Evolutionary conservation across 768 basidiomycete species (phyloP).

Genomic region (Hypholoma sublateritium): DNA sequence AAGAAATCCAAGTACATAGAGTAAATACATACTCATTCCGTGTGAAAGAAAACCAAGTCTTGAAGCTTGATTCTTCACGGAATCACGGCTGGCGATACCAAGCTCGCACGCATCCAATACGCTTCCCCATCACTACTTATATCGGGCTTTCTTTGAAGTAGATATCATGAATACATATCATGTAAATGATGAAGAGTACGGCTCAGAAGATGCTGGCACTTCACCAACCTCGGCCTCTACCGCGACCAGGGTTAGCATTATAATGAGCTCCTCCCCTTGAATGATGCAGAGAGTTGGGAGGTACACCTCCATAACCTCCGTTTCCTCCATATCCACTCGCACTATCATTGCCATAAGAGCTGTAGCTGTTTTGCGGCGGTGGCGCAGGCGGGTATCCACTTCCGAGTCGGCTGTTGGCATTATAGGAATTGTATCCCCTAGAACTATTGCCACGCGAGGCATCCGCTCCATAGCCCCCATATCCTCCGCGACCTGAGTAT

Average conservation of each 20-base stretch:
- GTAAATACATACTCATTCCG: no score
- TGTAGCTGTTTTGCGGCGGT: conserved; percentile 25
- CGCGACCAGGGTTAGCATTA: conserved; percentile 1
- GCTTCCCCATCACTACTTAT: no score
- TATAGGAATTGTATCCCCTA: conserved; percentile 14
- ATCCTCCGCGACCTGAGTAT: conserved; percentile 28
- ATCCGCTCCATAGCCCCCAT: conserved; percentile 29
- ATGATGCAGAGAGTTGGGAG: neutral
- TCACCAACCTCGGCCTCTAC: conserved; percentile 5
- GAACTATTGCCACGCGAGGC: conserved; percentile 18
- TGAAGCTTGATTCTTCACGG: no score
- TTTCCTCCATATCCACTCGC: conserved; percentile 29
- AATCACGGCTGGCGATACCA: no score
- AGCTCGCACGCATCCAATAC: no score
- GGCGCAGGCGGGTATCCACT: conserved; percentile 17
- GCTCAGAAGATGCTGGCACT: neutral
- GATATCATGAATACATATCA: neutral
- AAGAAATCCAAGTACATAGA: no score
- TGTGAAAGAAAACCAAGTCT: no score
- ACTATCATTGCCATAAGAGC: conserved; percentile 23
- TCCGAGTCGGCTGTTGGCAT: conserved; percentile 7
- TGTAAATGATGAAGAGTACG: neutral
- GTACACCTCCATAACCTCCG: conserved; percentile 30
- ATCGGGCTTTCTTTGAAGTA: no score
- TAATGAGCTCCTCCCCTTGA: conserved; percentile 2